Percentiles rank a stretch among this genome's conserved stretches.
Evolutionary conservation across 352 stramenopile species (phyloP).

Genomic region (Peronosclerospora sorghi): DNA sequence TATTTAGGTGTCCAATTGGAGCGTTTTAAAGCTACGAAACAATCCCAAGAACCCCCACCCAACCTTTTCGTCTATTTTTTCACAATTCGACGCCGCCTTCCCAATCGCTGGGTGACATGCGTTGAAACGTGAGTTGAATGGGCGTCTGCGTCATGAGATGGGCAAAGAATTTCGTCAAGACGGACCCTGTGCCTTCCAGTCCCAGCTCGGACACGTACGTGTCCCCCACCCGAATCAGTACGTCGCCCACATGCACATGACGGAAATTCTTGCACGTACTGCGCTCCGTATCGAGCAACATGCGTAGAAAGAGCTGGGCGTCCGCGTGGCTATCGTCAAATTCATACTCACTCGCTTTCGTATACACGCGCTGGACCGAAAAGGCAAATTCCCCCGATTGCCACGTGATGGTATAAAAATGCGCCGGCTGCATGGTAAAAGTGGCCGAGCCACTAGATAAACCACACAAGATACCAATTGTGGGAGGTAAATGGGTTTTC

Average conservation of each 20-base stretch:
- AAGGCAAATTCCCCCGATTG: conserved; percentile 57
- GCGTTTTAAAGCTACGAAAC: conserved; percentile 2
- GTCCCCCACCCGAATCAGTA: conserved; percentile 51
- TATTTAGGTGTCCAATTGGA: no score
- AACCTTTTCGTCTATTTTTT: not conserved
- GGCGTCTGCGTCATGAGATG: conserved; percentile 43
- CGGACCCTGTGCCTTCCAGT: conserved; percentile 34
- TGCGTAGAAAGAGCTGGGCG: conserved; percentile 44
- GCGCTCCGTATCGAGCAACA: conserved; percentile 67
- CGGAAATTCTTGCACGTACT: conserved; percentile 53
- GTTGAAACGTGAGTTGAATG: conserved; percentile 55
- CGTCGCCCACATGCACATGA: conserved; percentile 48
- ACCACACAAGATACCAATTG: conserved; percentile 47
- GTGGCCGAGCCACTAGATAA: conserved; percentile 46
- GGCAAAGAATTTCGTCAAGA: conserved; percentile 61
- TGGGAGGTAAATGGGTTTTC: conserved; percentile 45
- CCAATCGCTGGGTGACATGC: conserved; percentile 50
- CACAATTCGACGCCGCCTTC: conserved; percentile 65
- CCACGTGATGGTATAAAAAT: conserved; percentile 58
- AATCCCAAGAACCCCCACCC: no score
- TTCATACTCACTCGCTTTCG: conserved; percentile 31
- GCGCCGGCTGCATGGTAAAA: conserved; percentile 38
- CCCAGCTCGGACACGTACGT: conserved; percentile 51
- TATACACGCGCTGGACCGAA: conserved; percentile 60
- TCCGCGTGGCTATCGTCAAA: conserved; percentile 28